phyloP scores from a whole-genome alignment of 345 rosid genomes.

The Citrus australasica region DNA sequence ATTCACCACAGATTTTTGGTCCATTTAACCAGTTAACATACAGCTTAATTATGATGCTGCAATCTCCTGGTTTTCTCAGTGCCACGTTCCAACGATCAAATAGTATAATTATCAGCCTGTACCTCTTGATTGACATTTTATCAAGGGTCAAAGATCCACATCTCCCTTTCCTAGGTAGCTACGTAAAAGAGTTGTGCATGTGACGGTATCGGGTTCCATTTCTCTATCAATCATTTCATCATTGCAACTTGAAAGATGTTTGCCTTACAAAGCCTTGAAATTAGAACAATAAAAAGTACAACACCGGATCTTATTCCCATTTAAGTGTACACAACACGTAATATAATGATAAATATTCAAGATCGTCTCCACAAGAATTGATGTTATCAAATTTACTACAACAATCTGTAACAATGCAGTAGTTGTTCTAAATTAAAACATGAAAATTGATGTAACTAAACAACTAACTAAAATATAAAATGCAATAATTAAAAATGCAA shows the following conservation, averaged over 20 bases:
- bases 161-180: constrained; percentile 39
- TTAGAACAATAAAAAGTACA: constrained; percentile 57
- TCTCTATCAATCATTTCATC: no score
- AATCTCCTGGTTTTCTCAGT: constrained; percentile 27
- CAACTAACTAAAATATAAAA: no score
- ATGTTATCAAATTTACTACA: no score
- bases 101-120: constrained; percentile 18
- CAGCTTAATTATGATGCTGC: not conserved
- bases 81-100: constrained; percentile 16
- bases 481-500: no score
- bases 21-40: not conserved
- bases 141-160: constrained; percentile 32
- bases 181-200: constrained; percentile 54
- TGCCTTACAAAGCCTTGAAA: constrained; percentile 50
- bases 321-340: not conserved
- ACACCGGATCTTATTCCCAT: constrained; percentile 47
- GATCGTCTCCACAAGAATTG: no score
- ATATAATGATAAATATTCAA: no score
- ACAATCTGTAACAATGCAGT: no score
- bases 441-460: no score
- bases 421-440: no score
- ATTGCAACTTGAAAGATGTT: not conserved
- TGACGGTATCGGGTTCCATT: constrained; percentile 40
- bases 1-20: not conserved
- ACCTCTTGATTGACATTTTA: constrained; percentile 38